Conservation (phyloP, 129 eudicot species). For the Pseudognaphalium luteoalbum region DNA sequence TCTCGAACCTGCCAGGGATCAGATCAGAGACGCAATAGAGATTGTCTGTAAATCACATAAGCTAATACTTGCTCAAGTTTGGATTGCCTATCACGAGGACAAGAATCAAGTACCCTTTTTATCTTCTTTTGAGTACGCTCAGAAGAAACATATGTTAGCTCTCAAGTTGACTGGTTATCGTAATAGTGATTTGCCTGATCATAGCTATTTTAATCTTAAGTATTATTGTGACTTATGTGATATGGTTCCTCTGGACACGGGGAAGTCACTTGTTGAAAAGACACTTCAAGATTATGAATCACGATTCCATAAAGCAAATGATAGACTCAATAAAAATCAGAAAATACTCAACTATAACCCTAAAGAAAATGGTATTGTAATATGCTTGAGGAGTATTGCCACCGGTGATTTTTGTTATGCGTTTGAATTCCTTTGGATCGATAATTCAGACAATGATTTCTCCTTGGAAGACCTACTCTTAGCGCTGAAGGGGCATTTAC, state of each 20-base stretch:
- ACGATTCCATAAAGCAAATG: not conserved
- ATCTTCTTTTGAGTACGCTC: slow-evolving; percentile 1
- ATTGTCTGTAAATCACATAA: not conserved
- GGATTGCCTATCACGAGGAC: slow-evolving; percentile 1
- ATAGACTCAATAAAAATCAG: too few relatives aligned
- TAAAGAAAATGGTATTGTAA: too few relatives aligned
- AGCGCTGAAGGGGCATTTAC: not conserved
- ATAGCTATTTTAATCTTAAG: too few relatives aligned
- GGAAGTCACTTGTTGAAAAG: not conserved
- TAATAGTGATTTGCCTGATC: too few relatives aligned
- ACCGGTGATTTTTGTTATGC: too few relatives aligned
- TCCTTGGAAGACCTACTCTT: not conserved
- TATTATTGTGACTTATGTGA: not conserved
- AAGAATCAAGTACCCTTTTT: not conserved
- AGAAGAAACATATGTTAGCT: not conserved
- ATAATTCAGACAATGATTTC: too few relatives aligned
- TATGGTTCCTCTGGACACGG: not conserved
- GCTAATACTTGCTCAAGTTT: slow-evolving; percentile 5
- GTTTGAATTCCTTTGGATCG: too few relatives aligned
- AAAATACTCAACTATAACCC: rapidly evolving
- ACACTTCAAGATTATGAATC: slow-evolving; percentile 5
- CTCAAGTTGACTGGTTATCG: slow-evolving; percentile 9
- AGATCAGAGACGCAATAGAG: not conserved
- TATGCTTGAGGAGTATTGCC: too few relatives aligned
- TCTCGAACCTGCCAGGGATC: not conserved